Evolutionary conservation across 768 basidiomycete genomes (phyloP), one percentile per base, ranked within the genome.

Genomic region (Podaxis sp.): DNA sequence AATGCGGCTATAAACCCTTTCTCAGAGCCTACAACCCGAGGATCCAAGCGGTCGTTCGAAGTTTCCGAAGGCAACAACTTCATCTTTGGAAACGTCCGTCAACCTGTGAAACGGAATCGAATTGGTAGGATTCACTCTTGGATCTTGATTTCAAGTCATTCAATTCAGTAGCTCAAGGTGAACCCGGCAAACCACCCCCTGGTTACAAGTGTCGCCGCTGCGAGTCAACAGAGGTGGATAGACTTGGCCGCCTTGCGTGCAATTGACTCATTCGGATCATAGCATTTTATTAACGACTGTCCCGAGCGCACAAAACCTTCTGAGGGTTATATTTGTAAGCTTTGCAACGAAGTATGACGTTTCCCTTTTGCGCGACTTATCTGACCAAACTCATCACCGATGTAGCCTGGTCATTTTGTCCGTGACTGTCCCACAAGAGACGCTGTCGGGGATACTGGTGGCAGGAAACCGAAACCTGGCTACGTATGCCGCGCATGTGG

Each of bases 401-500:
- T 36, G 4, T 67, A 93, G 85, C 80, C 89, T 42, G 94, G 90
- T 33, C 95, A 97, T 72, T 87, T 91, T 68, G 84, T 96, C 59
- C 88, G 92, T 40, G 93, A 96, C 71, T 96, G 95, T 74, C 95
- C 96, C 1, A 87, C 88, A 9, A 85, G 84, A 71, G 82, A 90
- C 67, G 87, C 87, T 24, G 78, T 84, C 3, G 93, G 92, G 12
- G 92, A 95, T 70, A 93, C 92, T 1, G 92, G 92, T 13, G 91
- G 92, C 8, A 84, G 80, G 49, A 92, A 92, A 70, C 93, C 94
- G 6, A 90, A 83, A 54, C 83, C 87, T 64, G 93, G 92, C 59
- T 99, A 99, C 68, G 84, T 92, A 12, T 99, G 96, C 75, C 84
- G 93, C 42, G 93, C 94, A 1, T 99, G 96, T 73, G 94, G 90